A percentile compares a stretch with the other conserved stretches of the same genome.
Evolutionary conservation across 257 asterid genomes (phyloP).

Genomic region (Petunia secreta): DNA sequence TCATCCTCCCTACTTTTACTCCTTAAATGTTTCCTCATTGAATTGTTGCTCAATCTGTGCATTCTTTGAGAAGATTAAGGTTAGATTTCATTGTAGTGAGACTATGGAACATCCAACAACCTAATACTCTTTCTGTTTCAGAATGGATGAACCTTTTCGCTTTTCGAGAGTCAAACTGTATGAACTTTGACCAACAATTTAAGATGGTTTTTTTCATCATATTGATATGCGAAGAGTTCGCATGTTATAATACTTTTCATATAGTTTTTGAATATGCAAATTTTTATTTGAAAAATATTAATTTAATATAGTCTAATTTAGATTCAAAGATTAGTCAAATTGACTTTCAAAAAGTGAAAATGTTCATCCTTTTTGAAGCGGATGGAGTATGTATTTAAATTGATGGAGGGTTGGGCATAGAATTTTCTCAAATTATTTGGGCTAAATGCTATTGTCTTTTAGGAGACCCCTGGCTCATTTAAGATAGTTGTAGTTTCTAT

Average conservation of each 20-base stretch:
- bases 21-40: conserved; percentile 1
- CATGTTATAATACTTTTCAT: no score
- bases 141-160: no score
- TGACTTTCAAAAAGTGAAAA: no score
- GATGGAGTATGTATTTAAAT: neutral
- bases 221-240: no score
- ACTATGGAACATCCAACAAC: conserved; percentile 25
- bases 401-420: neutral
- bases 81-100: conserved; percentile 22
- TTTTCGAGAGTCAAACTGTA: no score
- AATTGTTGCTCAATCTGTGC: neutral
- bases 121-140: neutral
- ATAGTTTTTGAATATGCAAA: no score
- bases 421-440: neutral
- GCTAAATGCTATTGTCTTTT: neutral
- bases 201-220: no score
- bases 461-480: neutral
- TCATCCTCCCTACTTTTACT: neutral
- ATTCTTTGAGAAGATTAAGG: conserved; percentile 14
- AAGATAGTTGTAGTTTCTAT: neutral
- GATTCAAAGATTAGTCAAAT: no score
- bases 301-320: no score
- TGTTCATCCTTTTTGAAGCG: no score
- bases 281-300: no score
- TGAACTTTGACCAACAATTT: no score